Conservation (phyloP, 192 early-diverging fungal species). For the Dissophora ornata region DNA sequence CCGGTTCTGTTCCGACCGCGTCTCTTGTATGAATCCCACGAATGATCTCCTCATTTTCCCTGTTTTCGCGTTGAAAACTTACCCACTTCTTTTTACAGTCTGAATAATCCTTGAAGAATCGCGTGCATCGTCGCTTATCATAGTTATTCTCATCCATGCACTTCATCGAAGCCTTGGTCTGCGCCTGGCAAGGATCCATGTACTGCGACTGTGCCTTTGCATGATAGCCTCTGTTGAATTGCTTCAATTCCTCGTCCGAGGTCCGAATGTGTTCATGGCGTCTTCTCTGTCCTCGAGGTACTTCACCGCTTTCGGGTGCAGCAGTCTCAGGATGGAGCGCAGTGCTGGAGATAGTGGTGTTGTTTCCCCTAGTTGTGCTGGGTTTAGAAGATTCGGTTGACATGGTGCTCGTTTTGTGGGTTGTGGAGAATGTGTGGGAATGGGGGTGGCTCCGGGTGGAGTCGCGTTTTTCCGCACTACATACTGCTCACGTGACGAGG, state of each 20-base stretch:
- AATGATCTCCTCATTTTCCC: too few species aligned
- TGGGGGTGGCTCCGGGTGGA: too few species aligned
- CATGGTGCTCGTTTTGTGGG: slow-evolving; percentile 6
- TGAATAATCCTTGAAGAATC: slow-evolving; percentile 62
- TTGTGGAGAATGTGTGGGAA: too few species aligned
- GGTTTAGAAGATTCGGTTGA: slow-evolving; percentile 4
- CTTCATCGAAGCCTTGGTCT: slow-evolving; percentile 62
- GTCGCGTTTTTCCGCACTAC: too few species aligned
- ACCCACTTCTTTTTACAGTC: slow-evolving; percentile 73
- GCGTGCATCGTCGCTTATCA: slow-evolving; percentile 60
- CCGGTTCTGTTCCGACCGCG: too few species aligned
- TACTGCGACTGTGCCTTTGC: slow-evolving; percentile 63
- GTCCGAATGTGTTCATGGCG: slow-evolving; percentile 47
- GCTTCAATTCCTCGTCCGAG: slow-evolving; percentile 46
- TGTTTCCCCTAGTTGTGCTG: background rate
- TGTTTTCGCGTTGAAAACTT: too few species aligned
- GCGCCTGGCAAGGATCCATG: slow-evolving; percentile 63
- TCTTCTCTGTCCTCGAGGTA: slow-evolving; percentile 8
- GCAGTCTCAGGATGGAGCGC: background rate
- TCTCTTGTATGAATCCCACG: too few species aligned
- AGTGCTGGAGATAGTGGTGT: slow-evolving; percentile 7
- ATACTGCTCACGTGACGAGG: too few species aligned
- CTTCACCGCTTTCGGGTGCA: background rate
- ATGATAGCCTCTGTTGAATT: slow-evolving; percentile 58
- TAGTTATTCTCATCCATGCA: slow-evolving; percentile 67